Evolutionary conservation across 257 asterid species (phyloP), one percentile per base, ranked within the genome.

Genomic region (Henckelia pumila): DNA sequence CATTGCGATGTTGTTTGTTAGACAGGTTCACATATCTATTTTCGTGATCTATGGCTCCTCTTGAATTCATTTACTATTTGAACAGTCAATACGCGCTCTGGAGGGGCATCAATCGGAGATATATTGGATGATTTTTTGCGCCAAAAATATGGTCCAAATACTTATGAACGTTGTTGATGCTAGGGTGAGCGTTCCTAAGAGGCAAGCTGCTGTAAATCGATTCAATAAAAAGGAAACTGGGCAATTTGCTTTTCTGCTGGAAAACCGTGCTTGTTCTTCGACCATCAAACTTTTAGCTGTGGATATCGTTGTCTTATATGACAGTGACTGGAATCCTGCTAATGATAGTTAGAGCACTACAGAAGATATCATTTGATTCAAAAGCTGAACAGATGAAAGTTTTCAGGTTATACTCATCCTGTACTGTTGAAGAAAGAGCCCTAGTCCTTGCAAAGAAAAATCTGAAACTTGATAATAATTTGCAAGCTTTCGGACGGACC

Each of bases 301-400:
- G 77, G 95, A 93, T 82, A 64, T 68, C 70, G 76, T 90, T 50
- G 17, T 93, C 80, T 77, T 88, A 71, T 88, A 77, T 75, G 83
- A 81, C 74, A 82, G 96, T 22, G 97, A 91, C 60, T 82, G 83
- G 89, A 86, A 88, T 70, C 99, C 95, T 5, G 82, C 83, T 55
- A 84, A 80, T 58, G 99, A 90, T 76, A 47, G n/a, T 93, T 76
- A 88, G 70, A 75, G 85, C 88, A 2, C 81, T 93, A 74, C 95
- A 85, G 44, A 82, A 67, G 77, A 64, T 90, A 73, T 76, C 91
- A 33, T 25, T 86, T 30, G 85, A 82, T 81, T 83, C 96, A 24
- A 79, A 73, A 53, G 76, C 66, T 70, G 87, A 77, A 64, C 80
- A 73, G 72, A 76, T 91, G 70, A 85, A 87, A 69, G 85, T 93